A percentile compares a stretch with the other conserved stretches of the same genome.
These are phyloP conservation scores for Sporothrix phasma DNA, from an alignment of 2,329 filamentous ascomycete species.

Conservation along the genomic window DNA sequence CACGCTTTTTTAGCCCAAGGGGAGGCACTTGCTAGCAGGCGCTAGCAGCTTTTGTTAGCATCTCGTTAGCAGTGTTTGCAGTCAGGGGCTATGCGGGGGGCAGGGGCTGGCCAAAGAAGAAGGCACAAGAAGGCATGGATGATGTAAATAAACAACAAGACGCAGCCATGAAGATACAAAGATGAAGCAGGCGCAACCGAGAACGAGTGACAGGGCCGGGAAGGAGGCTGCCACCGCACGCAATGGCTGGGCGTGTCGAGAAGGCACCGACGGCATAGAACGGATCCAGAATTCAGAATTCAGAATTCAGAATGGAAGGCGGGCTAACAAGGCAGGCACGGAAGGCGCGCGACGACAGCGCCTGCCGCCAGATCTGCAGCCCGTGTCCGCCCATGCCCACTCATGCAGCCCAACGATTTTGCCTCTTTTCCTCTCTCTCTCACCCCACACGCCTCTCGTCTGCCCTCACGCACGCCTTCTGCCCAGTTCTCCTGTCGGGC, in stretches of 20 bases:
- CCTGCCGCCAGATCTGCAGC: constrained; percentile 2
- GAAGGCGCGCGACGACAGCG: not conserved
- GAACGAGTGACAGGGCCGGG: not conserved
- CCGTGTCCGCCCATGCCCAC: not conserved
- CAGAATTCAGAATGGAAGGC: not conserved
- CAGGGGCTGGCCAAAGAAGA: not conserved
- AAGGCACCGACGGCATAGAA: not conserved
- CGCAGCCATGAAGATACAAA: not conserved
- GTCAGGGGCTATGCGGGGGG: not conserved
- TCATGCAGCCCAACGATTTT: constrained; percentile 3
- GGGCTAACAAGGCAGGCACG: not conserved
- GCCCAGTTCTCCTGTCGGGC: not conserved
- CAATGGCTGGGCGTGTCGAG: too few relatives aligned
- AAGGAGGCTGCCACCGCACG: too few relatives aligned
- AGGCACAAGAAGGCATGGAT: not conserved
- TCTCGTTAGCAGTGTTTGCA: not conserved
- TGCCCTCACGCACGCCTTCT: not conserved
- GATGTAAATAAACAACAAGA: not conserved
- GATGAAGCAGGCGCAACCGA: not conserved
- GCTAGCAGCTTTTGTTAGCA: not conserved
- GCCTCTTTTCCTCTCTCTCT: not conserved
- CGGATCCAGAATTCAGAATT: not conserved
- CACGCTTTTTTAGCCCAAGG: not conserved
- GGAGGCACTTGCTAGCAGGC: not conserved
- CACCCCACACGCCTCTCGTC: not conserved